Conservation (phyloP, 345 rosid species). For the Bruguiera sexangula region DNA sequence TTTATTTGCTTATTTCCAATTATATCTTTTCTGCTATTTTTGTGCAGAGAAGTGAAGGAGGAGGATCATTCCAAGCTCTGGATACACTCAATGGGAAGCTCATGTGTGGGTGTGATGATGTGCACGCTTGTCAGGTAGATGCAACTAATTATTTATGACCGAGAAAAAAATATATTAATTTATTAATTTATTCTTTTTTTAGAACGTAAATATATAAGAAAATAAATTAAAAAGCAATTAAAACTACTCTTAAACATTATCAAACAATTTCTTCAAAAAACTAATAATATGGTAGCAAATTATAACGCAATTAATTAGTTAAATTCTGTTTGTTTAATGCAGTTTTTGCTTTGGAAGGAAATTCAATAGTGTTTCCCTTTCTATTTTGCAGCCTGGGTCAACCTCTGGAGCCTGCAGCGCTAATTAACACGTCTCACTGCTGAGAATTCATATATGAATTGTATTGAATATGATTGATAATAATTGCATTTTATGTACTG, state of each 20-base stretch:
- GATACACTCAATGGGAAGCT: conserved; percentile 56
- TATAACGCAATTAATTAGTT: too few relatives aligned
- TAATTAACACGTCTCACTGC: background rate
- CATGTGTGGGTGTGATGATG: conserved; percentile 41
- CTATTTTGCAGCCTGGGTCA: conserved; percentile 40
- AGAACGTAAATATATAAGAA: too few relatives aligned
- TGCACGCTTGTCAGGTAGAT: conserved; percentile 24
- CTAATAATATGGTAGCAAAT: too few relatives aligned
- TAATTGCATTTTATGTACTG: too few relatives aligned
- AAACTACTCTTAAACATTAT: too few relatives aligned
- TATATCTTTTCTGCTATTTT: background rate
- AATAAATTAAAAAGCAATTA: too few relatives aligned
- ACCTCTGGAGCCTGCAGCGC: conserved; percentile 38
- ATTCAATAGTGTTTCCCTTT: background rate
- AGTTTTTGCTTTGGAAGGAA: background rate
- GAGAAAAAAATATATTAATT: background rate
- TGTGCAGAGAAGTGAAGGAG: conserved; percentile 63
- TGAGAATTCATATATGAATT: background rate
- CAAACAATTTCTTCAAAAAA: too few relatives aligned
- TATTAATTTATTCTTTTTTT: background rate
- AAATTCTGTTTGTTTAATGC: background rate
- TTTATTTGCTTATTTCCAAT: conserved; percentile 28
- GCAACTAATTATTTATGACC: background rate
- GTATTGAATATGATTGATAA: background rate
- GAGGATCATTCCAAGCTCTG: conserved; percentile 60